Evolutionary conservation across 2,329 filamentous ascomycete genomes (phyloP).

Genomic region (Hymenoscyphus occultus): DNA sequence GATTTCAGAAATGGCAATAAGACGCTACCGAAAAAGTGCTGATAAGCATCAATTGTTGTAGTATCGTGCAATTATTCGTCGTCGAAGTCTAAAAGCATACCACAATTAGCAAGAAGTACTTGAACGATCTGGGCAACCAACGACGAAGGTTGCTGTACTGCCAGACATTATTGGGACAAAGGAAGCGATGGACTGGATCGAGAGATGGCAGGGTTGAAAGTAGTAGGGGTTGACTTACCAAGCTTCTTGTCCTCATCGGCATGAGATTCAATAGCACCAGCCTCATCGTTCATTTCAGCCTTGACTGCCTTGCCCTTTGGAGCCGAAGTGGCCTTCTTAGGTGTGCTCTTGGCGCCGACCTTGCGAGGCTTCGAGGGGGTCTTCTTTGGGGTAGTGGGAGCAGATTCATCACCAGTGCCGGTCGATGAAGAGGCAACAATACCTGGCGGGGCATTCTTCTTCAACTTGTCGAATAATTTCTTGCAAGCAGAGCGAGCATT

Average conservation of each 20-base stretch:
- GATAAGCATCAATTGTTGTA: not conserved
- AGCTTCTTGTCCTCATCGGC: not conserved
- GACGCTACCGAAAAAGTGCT: not conserved
- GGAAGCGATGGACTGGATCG: not conserved
- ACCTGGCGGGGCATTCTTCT: not conserved
- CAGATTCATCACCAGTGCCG: not conserved
- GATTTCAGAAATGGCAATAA: not conserved
- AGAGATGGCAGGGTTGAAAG: not conserved
- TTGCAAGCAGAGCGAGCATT: conserved; percentile 33
- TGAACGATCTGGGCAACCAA: conserved; percentile 4
- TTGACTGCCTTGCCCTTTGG: not conserved
- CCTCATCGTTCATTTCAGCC: not conserved
- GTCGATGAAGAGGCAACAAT: not conserved
- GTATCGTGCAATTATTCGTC: not conserved
- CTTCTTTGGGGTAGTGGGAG: not conserved
- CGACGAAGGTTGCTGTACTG: conserved; percentile 8
- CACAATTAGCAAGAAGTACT: not conserved
- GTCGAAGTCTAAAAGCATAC: not conserved
- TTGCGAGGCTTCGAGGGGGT: not conserved
- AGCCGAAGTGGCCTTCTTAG: conserved; percentile 10
- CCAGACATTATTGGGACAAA: conserved; percentile 4
- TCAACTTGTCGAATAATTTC: conserved; percentile 18
- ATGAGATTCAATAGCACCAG: not conserved
- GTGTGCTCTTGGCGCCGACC: conserved; percentile 9
- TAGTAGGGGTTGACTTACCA: conserved; percentile 5